A percentile compares a stretch with the other conserved stretches of the same genome.
phyloP scores from a whole-genome alignment of 2,329 filamentous ascomycete genomes.

The Clonostachys chloroleuca region DNA sequence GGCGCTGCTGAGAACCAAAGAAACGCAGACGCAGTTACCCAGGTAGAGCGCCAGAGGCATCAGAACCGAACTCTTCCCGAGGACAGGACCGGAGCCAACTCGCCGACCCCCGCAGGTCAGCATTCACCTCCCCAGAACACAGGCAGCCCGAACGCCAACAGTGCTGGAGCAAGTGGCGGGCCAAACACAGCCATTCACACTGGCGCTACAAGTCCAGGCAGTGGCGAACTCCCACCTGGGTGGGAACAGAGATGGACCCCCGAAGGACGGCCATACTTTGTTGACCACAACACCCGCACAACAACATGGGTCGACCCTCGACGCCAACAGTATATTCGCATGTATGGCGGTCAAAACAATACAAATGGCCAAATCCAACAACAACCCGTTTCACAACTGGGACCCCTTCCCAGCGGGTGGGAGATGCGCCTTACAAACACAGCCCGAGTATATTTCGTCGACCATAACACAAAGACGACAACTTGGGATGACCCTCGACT shows the following conservation, averaged over 20 bases:
- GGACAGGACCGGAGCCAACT: slow-evolving; percentile 89
- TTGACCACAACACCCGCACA: slow-evolving; percentile 96
- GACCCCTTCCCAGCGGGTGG: slow-evolving; percentile 94
- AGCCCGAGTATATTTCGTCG: slow-evolving; percentile 95
- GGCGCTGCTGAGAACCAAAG: slow-evolving; percentile 67
- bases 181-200: slow-evolving; percentile 79
- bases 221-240: slow-evolving; percentile 87
- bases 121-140: slow-evolving; percentile 32
- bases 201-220: slow-evolving; percentile 85
- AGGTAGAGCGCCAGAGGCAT: slow-evolving; percentile 88
- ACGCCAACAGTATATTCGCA: slow-evolving; percentile 95
- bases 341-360: slow-evolving; percentile 88
- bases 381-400: slow-evolving; percentile 94
- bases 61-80: slow-evolving; percentile 95
- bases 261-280: slow-evolving; percentile 92
- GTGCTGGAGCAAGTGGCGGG: slow-evolving; percentile 23
- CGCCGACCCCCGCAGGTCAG: slow-evolving; percentile 67
- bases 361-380: slow-evolving; percentile 88
- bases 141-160: slow-evolving; percentile 13
- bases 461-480: slow-evolving; percentile 99
- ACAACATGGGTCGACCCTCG: slow-evolving; percentile 98
- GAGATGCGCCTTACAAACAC: slow-evolving; percentile 99
- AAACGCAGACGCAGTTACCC: slow-evolving; percentile 84
- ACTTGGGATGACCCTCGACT: slow-evolving; percentile 97
- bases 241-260: slow-evolving; percentile 97